These are phyloP conservation scores for Zygoascus tannicola DNA, from an alignment of 805 yeast genomes.

Conservation along the genomic window DNA sequence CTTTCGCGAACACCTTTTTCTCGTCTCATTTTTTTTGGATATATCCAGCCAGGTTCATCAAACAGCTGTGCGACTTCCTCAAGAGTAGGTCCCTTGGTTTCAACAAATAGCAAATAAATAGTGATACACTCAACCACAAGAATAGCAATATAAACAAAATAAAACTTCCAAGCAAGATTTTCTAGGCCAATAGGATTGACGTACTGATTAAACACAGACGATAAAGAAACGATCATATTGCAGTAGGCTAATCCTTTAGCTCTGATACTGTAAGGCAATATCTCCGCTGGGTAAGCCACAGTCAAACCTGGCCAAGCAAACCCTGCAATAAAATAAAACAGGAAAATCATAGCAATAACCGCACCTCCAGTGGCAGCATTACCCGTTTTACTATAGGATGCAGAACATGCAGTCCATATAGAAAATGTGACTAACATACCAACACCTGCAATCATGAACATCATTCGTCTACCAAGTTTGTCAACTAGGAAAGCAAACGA, in stretches of 20 bases:
- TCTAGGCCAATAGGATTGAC: constrained; percentile 36
- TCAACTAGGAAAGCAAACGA: constrained; percentile 12
- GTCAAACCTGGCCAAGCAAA: constrained; percentile 87
- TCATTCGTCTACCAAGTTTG: constrained; percentile 8
- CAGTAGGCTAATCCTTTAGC: constrained; percentile 68
- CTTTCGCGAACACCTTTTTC: neutral
- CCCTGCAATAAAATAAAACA: constrained; percentile 72
- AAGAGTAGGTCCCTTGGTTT: constrained; percentile 36
- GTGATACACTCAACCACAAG: constrained; percentile 28
- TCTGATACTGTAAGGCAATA: constrained; percentile 69
- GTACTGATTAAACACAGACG: constrained; percentile 23
- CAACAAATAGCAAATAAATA: constrained; percentile 32
- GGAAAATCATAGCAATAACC: constrained; percentile 43
- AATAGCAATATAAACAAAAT: constrained; percentile 34
- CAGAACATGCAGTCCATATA: constrained; percentile 3
- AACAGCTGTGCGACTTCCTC: constrained; percentile 48
- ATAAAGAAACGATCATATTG: neutral
- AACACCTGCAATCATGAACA: constrained; percentile 8
- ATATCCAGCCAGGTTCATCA: constrained; percentile 1
- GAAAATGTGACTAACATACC: constrained; percentile 11
- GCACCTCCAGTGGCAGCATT: constrained; percentile 3
- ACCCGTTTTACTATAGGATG: neutral
- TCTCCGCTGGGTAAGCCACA: constrained; percentile 76
- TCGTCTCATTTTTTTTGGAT: neutral
- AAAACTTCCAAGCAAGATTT: constrained; percentile 36